phyloP scores from a whole-genome alignment of 139 green algal species.

The Tetratostichococcus sp. region DNA sequence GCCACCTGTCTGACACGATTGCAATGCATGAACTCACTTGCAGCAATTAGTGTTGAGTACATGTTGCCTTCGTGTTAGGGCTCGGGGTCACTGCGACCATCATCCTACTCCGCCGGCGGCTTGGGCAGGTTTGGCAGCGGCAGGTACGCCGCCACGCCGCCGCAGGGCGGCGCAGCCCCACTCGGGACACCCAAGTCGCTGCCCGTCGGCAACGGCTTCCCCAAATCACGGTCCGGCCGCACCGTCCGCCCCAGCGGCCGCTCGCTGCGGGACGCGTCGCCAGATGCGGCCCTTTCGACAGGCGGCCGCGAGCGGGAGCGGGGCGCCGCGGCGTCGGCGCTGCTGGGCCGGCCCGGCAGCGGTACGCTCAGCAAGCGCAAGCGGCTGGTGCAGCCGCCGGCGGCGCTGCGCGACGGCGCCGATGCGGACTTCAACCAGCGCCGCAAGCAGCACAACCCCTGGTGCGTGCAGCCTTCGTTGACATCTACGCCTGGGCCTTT shows the following conservation, averaged over 20 bases:
- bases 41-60: too few species aligned
- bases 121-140: not conserved
- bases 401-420: not conserved
- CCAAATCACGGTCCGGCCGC: not conserved
- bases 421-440: not conserved
- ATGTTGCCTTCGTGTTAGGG: too few species aligned
- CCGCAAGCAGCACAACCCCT: slow-evolving; percentile 65
- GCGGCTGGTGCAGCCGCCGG: not conserved
- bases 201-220: not conserved
- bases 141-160: not conserved
- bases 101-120: too few species aligned
- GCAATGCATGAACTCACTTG: too few species aligned
- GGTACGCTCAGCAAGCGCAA: not conserved
- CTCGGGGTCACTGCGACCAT: too few species aligned
- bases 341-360: not conserved
- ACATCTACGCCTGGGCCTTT: too few species aligned
- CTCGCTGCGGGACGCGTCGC: not conserved
- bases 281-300: not conserved
- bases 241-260: not conserved
- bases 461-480: slow-evolving; percentile 14
- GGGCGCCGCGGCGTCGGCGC: too few species aligned
- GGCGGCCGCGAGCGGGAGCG: not conserved
- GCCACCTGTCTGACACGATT: too few species aligned
- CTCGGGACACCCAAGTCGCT: not conserved
- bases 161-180: too few species aligned